Percentiles rank a stretch among this genome's conserved stretches.
These are phyloP conservation scores for Sporobolomyces roseus DNA, from an alignment of 768 basidiomycete species.

Conservation along the genomic window DNA sequence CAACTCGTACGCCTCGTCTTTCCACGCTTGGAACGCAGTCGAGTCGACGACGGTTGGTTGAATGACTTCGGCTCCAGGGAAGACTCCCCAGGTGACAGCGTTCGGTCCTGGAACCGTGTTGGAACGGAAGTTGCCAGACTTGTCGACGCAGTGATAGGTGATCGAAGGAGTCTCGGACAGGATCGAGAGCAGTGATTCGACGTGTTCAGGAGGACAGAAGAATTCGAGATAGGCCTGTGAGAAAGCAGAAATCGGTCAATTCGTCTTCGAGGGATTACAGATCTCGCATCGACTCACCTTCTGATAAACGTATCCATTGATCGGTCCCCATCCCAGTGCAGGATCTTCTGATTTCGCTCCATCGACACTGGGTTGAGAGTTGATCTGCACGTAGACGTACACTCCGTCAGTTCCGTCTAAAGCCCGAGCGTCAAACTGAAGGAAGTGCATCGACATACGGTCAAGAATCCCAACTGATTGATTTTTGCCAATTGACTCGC, in stretches of 20 bases:
- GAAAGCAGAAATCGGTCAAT: constrained; percentile 56
- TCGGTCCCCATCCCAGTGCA: constrained; percentile 89
- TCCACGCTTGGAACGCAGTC: constrained; percentile 64
- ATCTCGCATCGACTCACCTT: too few relatives aligned
- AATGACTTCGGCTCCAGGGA: constrained; percentile 90
- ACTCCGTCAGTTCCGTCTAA: not conserved
- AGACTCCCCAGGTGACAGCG: constrained; percentile 98
- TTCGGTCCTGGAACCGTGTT: constrained; percentile 96
- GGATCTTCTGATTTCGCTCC: constrained; percentile 69
- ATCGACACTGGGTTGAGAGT: constrained; percentile 93
- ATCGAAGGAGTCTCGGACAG: constrained; percentile 66
- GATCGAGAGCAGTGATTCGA: constrained; percentile 43
- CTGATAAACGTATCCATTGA: constrained; percentile 89
- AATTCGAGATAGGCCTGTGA: constrained; percentile 90
- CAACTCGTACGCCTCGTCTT: constrained; percentile 95
- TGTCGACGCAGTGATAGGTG: constrained; percentile 97
- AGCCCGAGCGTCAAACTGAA: not conserved
- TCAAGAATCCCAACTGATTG: constrained; percentile 91
- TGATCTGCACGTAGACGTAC: constrained; percentile 53
- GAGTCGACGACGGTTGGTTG: constrained; percentile 96
- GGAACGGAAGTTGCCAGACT: constrained; percentile 85
- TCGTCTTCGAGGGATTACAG: too few relatives aligned
- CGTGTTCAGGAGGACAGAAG: constrained; percentile 58
- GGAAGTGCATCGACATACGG: constrained; percentile 47
- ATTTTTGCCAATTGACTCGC: constrained; percentile 71